Evolutionary conservation across 108 stramenopile species (phyloP), one percentile per base, ranked within the genome.

Genomic region (Aurantiochytrium sp.): DNA sequence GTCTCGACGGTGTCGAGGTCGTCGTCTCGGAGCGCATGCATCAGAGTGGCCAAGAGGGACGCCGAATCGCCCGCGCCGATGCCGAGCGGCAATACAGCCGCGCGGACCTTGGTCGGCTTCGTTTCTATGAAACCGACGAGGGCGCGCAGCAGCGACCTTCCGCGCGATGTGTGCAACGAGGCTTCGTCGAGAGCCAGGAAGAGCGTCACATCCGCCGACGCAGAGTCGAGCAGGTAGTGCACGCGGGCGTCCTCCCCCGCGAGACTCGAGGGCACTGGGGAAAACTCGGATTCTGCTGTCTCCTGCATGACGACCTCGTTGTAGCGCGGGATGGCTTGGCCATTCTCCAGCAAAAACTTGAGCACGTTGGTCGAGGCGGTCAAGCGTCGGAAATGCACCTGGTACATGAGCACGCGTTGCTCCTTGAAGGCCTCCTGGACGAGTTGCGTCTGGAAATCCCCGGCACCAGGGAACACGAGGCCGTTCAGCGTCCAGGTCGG

Each of bases 401-500:
- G 39, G 30, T 48, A 48, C 73, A 48, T 48, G 27, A 81, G 39
- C 12, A 81, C 39, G 12, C 73, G 39, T 24, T 81, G 73, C 73
- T 81, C 73, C 45, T 17, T 37, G 32, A 81, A 81, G 4, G 30
- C 73, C 19, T 48, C 42, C 24, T 81, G 73, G 1, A 48, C 21
- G 27, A 81, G 42, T 48, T 81, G 42, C 42, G 73, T 22, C 30
- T 81, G 42, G 30, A 81, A 81, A 8, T 41, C 45, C 12, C 8
- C 73, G 6, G 45, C 6, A 48, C 73, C 73, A 39, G 36, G 36
- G 30, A 12, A 48, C 6, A 48, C 10, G 10, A 81, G 45, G 15
- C 73, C 73, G 39, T 81, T 81, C 10, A 81, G 42, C n/a, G 73
- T 48, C 73, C 73, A 81, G n/a, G 21, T 27, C 17, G 73, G 73